Evolutionary conservation across 2,329 filamentous ascomycete genomes (phyloP).

Genomic region (Cercospora sojina): DNA sequence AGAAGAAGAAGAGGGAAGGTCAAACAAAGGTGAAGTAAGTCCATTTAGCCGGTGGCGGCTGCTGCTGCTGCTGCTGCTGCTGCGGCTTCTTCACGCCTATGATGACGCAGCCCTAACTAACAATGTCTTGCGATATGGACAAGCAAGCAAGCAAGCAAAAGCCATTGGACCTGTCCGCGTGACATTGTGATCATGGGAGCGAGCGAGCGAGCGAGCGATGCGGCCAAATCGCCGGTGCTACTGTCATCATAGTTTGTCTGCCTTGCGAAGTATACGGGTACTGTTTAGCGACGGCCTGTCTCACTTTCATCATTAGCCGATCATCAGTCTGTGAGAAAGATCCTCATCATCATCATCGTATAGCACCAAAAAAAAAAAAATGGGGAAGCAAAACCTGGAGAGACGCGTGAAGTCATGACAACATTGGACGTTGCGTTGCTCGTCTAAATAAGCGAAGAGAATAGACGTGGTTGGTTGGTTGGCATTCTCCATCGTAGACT

Average conservation of each 20-base stretch:
- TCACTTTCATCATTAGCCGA: not conserved
- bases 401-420: not conserved
- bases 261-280: not conserved
- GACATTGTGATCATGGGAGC: not conserved
- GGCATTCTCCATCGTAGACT: not conserved
- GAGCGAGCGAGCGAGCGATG: too few relatives aligned
- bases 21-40: not conserved
- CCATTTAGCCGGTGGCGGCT: not conserved
- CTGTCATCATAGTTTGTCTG: not conserved
- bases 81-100: not conserved
- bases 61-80: not conserved
- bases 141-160: not conserved
- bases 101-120: not conserved
- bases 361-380: not conserved
- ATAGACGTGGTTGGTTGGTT: not conserved
- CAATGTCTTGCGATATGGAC: not conserved
- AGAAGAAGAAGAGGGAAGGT: not conserved
- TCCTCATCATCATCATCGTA: not conserved
- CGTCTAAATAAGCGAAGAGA: not conserved
- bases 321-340: not conserved
- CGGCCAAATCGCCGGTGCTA: not conserved
- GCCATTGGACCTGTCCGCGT: not conserved
- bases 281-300: not conserved
- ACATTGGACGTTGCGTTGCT: not conserved
- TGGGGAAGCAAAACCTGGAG: not conserved